Evolutionary conservation across 2,329 filamentous ascomycete species (phyloP).

Genomic region (Myotisia sp.): DNA sequence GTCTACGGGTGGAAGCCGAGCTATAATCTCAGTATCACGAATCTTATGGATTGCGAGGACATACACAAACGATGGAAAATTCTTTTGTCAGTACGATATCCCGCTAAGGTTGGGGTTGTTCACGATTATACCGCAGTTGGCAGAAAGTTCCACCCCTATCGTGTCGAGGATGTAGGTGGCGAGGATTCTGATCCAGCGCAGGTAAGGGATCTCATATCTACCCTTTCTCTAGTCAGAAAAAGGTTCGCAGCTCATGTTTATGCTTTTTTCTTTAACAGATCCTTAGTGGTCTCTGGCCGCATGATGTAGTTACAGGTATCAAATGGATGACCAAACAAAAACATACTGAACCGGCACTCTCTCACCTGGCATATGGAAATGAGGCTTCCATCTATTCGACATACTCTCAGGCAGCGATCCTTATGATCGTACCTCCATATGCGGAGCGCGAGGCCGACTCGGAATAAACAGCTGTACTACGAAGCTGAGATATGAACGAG

Average conservation of each 20-base stretch:
- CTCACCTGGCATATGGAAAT: slow-evolving; percentile 16
- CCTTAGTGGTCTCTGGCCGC: slow-evolving; percentile 8
- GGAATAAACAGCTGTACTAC: too few species aligned
- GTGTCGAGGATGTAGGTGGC: not conserved
- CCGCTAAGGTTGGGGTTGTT: not conserved
- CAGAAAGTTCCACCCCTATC: not conserved
- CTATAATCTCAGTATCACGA: too few species aligned
- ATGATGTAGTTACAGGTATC: slow-evolving; percentile 9
- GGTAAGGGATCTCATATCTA: too few species aligned
- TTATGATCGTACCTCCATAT: slow-evolving; percentile 16
- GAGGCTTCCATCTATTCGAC: slow-evolving; percentile 8
- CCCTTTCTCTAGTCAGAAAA: too few species aligned
- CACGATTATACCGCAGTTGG: not conserved
- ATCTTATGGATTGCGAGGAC: not conserved
- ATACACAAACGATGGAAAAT: not conserved
- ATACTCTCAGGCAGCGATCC: slow-evolving; percentile 16
- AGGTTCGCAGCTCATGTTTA: too few species aligned
- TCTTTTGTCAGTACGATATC: not conserved
- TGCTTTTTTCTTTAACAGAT: slow-evolving; percentile 10
- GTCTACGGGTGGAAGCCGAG: too few species aligned
- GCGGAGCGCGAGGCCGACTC: too few species aligned
- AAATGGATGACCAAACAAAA: slow-evolving; percentile 15
- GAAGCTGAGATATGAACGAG: too few species aligned
- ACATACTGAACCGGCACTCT: slow-evolving; percentile 14
- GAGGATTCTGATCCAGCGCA: not conserved